Conservation (phyloP, 768 basidiomycete genomes). For the Boletus barrowsii region DNA sequence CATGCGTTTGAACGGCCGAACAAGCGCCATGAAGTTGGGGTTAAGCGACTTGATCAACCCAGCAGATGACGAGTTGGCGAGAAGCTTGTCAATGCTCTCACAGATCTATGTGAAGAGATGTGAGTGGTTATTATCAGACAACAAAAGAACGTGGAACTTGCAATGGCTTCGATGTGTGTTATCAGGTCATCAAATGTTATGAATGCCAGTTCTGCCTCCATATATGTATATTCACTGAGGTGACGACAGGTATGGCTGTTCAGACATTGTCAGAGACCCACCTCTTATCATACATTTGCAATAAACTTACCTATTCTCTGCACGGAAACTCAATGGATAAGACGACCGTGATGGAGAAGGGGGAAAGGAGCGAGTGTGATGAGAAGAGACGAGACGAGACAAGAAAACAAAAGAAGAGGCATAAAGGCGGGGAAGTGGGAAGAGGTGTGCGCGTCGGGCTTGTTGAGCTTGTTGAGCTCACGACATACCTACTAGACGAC, state of each 20-base stretch:
- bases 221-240: slow-evolving; percentile 93
- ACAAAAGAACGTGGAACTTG: slow-evolving; percentile 34
- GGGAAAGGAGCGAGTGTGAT: no score
- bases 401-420: no score
- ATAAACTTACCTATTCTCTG: slow-evolving; percentile 76
- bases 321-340: slow-evolving; percentile 67
- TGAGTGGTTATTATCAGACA: background rate
- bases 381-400: no score
- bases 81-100: slow-evolving; percentile 79
- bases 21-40: slow-evolving; percentile 76
- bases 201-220: slow-evolving; percentile 95
- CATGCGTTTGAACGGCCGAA: slow-evolving; percentile 86
- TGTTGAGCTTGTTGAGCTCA: no score
- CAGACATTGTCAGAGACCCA: background rate
- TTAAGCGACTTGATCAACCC: slow-evolving; percentile 87
- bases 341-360: no score
- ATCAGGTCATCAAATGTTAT: slow-evolving; percentile 92
- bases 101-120: slow-evolving; percentile 64
- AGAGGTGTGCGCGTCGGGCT: no score
- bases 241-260: slow-evolving; percentile 82
- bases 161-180: slow-evolving; percentile 86
- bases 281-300: background rate
- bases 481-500: no score
- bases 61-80: slow-evolving; percentile 68
- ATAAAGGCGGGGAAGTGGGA: no score